These are phyloP conservation scores for Ogataea pilisensis DNA, from an alignment of 805 yeast genomes.

Conservation along the genomic window DNA sequence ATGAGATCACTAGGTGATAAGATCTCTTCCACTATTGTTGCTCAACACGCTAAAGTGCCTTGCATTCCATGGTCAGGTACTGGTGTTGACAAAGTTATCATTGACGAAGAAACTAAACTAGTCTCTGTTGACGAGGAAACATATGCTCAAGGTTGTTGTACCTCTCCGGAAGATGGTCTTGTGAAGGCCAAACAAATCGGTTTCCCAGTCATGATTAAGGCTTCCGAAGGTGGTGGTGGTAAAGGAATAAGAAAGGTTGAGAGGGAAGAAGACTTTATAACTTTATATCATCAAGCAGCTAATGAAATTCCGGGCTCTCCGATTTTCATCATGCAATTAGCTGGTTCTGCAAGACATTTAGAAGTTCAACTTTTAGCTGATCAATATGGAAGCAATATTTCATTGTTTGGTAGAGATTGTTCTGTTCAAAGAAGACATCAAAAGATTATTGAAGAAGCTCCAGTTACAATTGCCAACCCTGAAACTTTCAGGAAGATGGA, in stretches of 20 bases:
- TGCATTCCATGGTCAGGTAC: conserved; percentile 99
- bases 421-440: conserved; percentile 99
- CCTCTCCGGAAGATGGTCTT: conserved; percentile 84
- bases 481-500: conserved; percentile 91
- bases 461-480: conserved; percentile 88
- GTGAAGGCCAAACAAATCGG: conserved; percentile 83
- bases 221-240: conserved; percentile 99
- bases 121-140: conserved; percentile 86
- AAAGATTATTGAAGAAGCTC: conserved; percentile 98
- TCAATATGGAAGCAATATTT: conserved; percentile 96
- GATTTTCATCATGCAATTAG: conserved; percentile 94
- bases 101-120: conserved; percentile 66
- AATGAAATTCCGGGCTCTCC: conserved; percentile 99
- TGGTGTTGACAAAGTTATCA: conserved; percentile 78
- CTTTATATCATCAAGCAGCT: conserved; percentile 88
- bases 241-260: conserved; percentile 98
- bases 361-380: conserved; percentile 98
- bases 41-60: conserved; percentile 97
- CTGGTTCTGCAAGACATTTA: conserved; percentile 96
- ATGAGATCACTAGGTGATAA: conserved; percentile 99
- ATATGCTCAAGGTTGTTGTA: conserved; percentile 85
- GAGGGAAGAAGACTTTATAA: conserved; percentile 67
- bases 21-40: conserved; percentile 95
- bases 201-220: conserved; percentile 98
- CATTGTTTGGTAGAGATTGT: conserved; percentile 97